Conservation (phyloP, 306 rosid genomes). For the Cicer judaicum region DNA sequence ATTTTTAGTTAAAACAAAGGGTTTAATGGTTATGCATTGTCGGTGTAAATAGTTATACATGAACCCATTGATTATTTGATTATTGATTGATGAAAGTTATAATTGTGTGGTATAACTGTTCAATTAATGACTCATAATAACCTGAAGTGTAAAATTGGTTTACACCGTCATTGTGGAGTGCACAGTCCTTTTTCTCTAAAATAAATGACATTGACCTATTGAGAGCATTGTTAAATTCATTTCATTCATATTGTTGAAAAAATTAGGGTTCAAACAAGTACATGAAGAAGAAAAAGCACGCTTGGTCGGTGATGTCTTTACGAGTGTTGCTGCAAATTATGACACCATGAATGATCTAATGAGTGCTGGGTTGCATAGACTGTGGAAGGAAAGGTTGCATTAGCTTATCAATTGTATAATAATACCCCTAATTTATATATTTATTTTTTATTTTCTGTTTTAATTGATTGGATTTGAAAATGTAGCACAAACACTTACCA, state of each 20-base stretch:
- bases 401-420: background rate
- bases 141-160: too few relatives aligned
- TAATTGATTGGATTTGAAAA: conserved; percentile 17
- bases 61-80: too few relatives aligned
- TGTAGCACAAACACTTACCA: too few relatives aligned
- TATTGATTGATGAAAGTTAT: too few relatives aligned
- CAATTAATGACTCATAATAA: too few relatives aligned
- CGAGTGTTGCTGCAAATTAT: conserved; percentile 83
- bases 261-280: conserved; percentile 82
- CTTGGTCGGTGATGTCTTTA: conserved; percentile 87
- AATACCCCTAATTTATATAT: background rate
- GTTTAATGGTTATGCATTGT: too few relatives aligned
- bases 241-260: background rate
- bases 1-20: background rate
- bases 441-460: background rate
- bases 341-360: conserved; percentile 93
- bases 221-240: background rate
- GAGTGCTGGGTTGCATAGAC: conserved; percentile 93
- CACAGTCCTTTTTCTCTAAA: too few relatives aligned
- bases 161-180: too few relatives aligned
- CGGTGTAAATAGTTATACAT: too few relatives aligned
- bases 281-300: conserved; percentile 87
- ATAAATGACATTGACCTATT: background rate
- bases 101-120: too few relatives aligned
- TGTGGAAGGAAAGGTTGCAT: conserved; percentile 92